Conservation (phyloP, 1,284 basidiomycete species). For the Ganoderma leucocontextum region DNA sequence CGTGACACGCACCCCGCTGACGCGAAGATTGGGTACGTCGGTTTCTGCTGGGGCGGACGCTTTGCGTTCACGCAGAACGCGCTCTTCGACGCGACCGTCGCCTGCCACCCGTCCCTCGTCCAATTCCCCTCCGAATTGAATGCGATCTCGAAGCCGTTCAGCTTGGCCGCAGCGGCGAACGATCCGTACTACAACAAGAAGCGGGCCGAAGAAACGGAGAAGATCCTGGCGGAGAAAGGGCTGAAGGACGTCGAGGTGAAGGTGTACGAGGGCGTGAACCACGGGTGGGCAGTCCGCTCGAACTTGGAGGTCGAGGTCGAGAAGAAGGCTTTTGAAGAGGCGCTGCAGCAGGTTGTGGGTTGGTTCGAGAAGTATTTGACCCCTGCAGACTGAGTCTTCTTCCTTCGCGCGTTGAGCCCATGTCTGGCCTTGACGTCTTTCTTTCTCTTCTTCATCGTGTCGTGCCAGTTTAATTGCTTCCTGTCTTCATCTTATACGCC, state of each 20-base stretch:
- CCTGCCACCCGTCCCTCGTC: conserved; percentile 37
- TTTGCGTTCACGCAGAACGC: conserved; percentile 37
- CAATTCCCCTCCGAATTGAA: conserved; percentile 34
- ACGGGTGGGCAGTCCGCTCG: conserved; percentile 36
- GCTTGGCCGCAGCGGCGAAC: conserved; percentile 30
- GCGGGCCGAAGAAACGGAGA: conserved; percentile 32
- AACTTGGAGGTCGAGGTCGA: conserved; percentile 30
- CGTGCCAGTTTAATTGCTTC: not conserved
- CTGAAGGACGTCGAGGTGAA: conserved; percentile 34
- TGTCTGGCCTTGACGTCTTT: not conserved
- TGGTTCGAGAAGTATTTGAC: conserved; percentile 36
- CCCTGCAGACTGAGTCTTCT: not conserved
- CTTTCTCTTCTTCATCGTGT: not conserved
- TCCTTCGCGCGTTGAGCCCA: not conserved
- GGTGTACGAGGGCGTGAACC: conserved; percentile 35
- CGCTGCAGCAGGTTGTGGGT: conserved; percentile 31
- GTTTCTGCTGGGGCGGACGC: conserved; percentile 40
- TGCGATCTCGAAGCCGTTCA: conserved; percentile 32
- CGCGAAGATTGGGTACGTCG: conserved; percentile 35
- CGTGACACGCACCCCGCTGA: conserved; percentile 23
- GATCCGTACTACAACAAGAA: conserved; percentile 25
- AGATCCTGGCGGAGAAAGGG: conserved; percentile 29
- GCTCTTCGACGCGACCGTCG: conserved; percentile 36
- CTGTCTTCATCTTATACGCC: not conserved
- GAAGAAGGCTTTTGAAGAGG: conserved; percentile 34